phyloP scores from a whole-genome alignment of 257 asterid species.

The Solanum etuberosum region DNA sequence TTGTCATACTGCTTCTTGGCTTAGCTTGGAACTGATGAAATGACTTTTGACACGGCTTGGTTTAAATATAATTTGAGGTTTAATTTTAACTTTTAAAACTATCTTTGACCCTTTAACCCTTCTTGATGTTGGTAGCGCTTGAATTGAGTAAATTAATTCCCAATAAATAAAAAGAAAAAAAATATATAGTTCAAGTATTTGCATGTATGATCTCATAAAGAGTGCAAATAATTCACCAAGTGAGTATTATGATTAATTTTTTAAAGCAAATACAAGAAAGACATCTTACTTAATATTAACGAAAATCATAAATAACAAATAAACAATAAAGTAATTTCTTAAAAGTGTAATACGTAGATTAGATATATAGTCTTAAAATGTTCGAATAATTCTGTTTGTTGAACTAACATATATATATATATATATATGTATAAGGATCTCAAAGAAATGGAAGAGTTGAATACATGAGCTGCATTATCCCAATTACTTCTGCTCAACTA shows the following conservation, averaged over 20 bases:
- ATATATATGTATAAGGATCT: neutral
- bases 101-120: neutral
- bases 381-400: too few relatives aligned
- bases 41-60: neutral
- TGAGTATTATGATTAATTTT: neutral
- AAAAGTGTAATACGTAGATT: too few relatives aligned
- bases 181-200: neutral
- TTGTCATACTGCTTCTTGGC: neutral
- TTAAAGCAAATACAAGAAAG: neutral
- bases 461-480: neutral
- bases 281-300: neutral
- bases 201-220: neutral
- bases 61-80: too few relatives aligned
- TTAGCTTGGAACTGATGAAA: neutral
- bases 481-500: neutral
- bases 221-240: neutral
- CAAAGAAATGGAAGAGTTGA: neutral
- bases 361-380: neutral
- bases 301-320: neutral
- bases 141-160: neutral
- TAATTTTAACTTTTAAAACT: too few relatives aligned
- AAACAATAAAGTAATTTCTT: neutral
- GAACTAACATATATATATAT: too few relatives aligned
- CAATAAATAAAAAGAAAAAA: neutral
- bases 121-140: neutral